Evolutionary conservation across 495 filamentous ascomycete genomes (phyloP).

Genomic region (Aspergillus wentii): DNA sequence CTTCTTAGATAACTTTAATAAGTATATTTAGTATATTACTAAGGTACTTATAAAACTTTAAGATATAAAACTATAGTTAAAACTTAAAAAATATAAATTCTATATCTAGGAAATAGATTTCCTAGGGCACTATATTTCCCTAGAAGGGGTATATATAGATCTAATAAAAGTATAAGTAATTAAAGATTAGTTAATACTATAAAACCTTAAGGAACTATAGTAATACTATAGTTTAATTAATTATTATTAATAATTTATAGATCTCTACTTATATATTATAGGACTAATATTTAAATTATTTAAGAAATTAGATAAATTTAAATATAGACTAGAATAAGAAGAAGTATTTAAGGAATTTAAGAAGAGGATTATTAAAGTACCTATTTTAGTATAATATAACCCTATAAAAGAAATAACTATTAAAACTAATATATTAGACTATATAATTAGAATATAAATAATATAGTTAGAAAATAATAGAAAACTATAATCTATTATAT

Average conservation of each 20-base stretch:
- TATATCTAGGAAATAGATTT: conserved; percentile 5
- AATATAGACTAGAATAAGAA: conserved; percentile 2
- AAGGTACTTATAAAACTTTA: conserved; percentile 2
- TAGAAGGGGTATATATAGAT: conserved; percentile 6
- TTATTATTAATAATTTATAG: conserved; percentile 11
- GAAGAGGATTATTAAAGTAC: neutral
- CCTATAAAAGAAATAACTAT: neutral
- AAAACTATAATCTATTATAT: neutral
- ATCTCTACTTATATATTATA: conserved; percentile 3
- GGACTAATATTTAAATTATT: conserved; percentile 3
- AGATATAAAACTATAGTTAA: conserved; percentile 5
- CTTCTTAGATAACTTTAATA: conserved; percentile 5
- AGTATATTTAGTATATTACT: conserved; percentile 8
- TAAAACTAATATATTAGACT: conserved; percentile 1
- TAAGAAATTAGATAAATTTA: conserved; percentile 5
- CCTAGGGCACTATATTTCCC: conserved; percentile 7
- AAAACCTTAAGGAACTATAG: conserved; percentile 8
- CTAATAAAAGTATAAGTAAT: conserved; percentile 10
- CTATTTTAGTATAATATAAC: neutral
- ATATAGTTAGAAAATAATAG: neutral
- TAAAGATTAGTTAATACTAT: conserved; percentile 2
- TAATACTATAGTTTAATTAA: conserved; percentile 8
- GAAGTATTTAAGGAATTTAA: conserved; percentile 10
- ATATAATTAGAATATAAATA: neutral
- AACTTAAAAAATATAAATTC: conserved; percentile 15